Base-by-base conservation (phyloP, 345 rosid species). In the Citrus australasica region DNA sequence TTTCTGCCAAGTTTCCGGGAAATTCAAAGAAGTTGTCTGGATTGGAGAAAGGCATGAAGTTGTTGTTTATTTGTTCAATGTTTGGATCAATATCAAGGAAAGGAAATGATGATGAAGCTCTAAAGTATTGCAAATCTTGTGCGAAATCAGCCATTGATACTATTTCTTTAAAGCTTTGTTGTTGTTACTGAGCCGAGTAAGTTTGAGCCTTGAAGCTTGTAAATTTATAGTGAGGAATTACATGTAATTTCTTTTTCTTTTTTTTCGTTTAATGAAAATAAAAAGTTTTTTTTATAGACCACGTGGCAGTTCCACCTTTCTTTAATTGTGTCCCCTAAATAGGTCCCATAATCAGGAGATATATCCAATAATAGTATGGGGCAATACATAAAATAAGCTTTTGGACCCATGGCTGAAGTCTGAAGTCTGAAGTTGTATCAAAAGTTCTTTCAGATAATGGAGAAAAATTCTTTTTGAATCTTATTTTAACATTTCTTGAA, bases 71-170 rank as follows among this genome's bases (percentile, higher is more conserved):
- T 19, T 84, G 74, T 79, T 70, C 86, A 77, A 79, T 80, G 69
- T 60, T 71, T 28, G 84, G 81, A 82, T 85, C 86, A 69, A 79
- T 74, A 58, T 81, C 82, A 17, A 78, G 38, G 21, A 78, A 81
- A 78, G 84, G 80, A 74, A 84, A 73, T 42, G 58, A 53, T 42
- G 58, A 53, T 17, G 86, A 80, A 35, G 80, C 40, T 73, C 72
- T 84, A 37, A 83, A 81, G 59, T 56, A 72, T 10, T 80, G 84
- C 27, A 86, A 70, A 56, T 86, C 82, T 68, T 82, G 64, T 46
- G 84, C 25, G 69, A 89, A 88, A 70, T 81, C 84, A 40, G 86
- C 89, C 90, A 89, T 87, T 66, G 70, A 33, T 14, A 19, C 19
- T 33, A 19, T 19, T 64, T 30, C 58, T 30, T 7, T 1, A 6